Evolutionary conservation across 2,329 filamentous ascomycete genomes (phyloP), one percentile per base, ranked within the genome.

Genomic region (Cadophora sp.): DNA sequence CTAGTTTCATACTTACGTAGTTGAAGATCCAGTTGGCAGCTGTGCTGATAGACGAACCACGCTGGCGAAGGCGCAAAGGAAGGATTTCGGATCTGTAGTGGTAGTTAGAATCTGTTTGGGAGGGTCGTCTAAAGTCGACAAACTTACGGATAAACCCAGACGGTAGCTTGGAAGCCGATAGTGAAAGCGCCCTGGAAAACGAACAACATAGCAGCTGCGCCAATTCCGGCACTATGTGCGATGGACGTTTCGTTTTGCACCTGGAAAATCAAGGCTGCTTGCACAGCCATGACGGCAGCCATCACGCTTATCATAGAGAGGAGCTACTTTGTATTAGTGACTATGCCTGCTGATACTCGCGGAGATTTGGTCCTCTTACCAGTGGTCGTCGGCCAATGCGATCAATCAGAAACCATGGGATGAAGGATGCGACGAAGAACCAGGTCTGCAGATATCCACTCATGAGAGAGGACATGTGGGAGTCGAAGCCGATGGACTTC

Each of bases 351-450:
- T 29, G 2, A 14, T 27, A 5, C 3, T 24, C 26, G 1, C 1
- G 24, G 16, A 19, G 24, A 27, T 2, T 9, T 3, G 3, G 12
- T 4, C 4, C 24, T n/a, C 24, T 53, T 53, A 53, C 50, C 68
- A 93, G 84, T 74, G 87, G 86, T 16, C 91, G 85, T 29, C 91
- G 87, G 7, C 89, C 90, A 1, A 90, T 84, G 0, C 88, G 84
- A 78, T 84, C 83, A 60, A 84, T 83, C 0, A 80, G 70, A 6
- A 80, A 74, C 43, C 80, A 73, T 2, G 81, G 79, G 3, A 81
- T 77, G n/a, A 79, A 78, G 0, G 79, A 81, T 0, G 80, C 79
- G 26, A 81, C 59, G 67, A 81, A 80, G 69, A 81, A 81, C 79
- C 79, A 83, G 0, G 83, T 85, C 74, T 85, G 82, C 14, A 86